Conservation (phyloP, 2,329 filamentous ascomycete genomes). For the Colletotrichum ledebouriae region DNA sequence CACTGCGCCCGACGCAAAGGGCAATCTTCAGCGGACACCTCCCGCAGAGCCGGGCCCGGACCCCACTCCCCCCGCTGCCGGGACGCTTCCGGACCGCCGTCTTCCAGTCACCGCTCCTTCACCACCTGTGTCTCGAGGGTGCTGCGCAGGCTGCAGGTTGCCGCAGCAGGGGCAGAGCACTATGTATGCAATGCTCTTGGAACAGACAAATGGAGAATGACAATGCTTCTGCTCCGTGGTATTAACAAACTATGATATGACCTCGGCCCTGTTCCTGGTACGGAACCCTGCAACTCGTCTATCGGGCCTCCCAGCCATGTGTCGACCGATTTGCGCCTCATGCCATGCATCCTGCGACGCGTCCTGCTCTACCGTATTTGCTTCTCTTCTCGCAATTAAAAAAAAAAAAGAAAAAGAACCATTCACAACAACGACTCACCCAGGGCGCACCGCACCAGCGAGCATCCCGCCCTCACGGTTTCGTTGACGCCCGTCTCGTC, state of each 20-base stretch:
- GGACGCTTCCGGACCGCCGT: slow-evolving; percentile 16
- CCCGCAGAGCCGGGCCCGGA: slow-evolving; percentile 3
- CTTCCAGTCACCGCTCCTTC: slow-evolving; percentile 10
- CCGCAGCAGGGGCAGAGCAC: neutral
- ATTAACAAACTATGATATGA: neutral
- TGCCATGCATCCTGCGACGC: neutral
- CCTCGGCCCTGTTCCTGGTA: neutral
- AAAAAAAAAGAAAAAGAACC: too few species aligned
- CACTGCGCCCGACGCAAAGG: neutral
- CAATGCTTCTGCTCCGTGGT: neutral
- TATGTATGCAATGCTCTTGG: neutral
- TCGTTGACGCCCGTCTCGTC: slow-evolving; percentile 78
- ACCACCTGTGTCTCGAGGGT: too few species aligned
- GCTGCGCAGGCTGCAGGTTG: too few species aligned
- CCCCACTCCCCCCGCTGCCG: slow-evolving; percentile 17
- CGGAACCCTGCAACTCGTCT: neutral
- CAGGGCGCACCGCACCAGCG: slow-evolving; percentile 89
- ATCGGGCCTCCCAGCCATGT: neutral
- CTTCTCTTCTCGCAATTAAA: neutral
- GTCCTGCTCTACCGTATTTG: neutral
- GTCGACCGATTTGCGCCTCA: neutral
- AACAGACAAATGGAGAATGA: fast-evolving
- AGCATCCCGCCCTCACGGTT: slow-evolving; percentile 91
- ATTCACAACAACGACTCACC: slow-evolving; percentile 86
- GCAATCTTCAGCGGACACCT: neutral